These are phyloP conservation scores for Phytopythium mirpurense DNA, from an alignment of 352 stramenopile genomes.

Conservation along the genomic window DNA sequence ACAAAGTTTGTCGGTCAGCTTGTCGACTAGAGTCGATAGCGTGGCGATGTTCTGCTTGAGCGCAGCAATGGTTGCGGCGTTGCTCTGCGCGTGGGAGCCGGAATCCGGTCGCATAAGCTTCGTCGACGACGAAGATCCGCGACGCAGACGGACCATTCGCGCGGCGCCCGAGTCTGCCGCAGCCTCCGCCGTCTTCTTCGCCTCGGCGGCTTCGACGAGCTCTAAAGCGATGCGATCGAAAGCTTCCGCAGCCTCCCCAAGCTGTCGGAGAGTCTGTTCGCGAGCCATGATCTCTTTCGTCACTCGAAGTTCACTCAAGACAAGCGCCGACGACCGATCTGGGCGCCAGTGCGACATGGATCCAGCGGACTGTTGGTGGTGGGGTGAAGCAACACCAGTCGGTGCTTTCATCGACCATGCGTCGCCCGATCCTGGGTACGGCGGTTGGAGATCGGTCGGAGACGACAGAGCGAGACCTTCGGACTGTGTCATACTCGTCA, in stretches of 20 bases:
- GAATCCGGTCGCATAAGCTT: background rate
- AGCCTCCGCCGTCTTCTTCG: constrained; percentile 13
- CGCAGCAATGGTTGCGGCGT: background rate
- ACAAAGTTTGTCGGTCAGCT: constrained; percentile 18
- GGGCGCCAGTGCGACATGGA: constrained; percentile 1
- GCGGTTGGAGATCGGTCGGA: background rate
- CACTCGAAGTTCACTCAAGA: constrained; percentile 41
- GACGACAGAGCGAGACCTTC: background rate
- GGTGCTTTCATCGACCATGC: background rate
- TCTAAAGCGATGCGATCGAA: constrained; percentile 27
- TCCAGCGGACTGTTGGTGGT: background rate
- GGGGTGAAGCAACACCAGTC: background rate
- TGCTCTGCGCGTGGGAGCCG: background rate
- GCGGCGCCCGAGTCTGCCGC: background rate
- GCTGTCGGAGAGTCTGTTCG: constrained; percentile 44
- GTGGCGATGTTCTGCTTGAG: constrained; percentile 1
- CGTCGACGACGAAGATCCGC: constrained; percentile 1
- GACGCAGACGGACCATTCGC: background rate
- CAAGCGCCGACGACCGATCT: constrained; percentile 24
- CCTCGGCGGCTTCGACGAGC: constrained; percentile 19
- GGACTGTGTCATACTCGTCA: too few relatives aligned
- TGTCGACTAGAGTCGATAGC: constrained; percentile 9
- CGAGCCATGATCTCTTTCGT: constrained; percentile 59
- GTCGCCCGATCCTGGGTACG: background rate
- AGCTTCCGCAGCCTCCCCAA: constrained; percentile 18